Evolutionary conservation across 1,284 basidiomycete genomes (phyloP).

Genomic region (Cryptococcus sp.): DNA sequence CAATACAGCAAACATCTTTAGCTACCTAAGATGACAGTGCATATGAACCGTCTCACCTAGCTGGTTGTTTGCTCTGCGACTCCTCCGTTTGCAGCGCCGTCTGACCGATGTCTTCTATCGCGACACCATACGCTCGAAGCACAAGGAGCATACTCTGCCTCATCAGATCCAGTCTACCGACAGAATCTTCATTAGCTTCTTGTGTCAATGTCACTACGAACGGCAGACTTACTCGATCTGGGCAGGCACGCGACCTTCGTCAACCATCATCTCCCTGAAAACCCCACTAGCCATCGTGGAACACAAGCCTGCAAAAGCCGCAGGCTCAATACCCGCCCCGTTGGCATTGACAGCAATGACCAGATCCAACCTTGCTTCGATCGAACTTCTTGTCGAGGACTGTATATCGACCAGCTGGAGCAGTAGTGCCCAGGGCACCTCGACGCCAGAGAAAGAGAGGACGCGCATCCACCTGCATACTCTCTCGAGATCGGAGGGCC

Average conservation of each 20-base stretch:
- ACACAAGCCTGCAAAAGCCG: slow-evolving; percentile 27
- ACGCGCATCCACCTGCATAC: slow-evolving; percentile 67
- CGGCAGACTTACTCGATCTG: slow-evolving; percentile 10
- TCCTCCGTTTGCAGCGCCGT: slow-evolving; percentile 17
- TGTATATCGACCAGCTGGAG: slow-evolving; percentile 24
- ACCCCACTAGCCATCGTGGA: slow-evolving; percentile 22
- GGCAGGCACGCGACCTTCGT: background rate
- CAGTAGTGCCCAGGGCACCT: slow-evolving; percentile 58
- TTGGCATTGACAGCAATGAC: slow-evolving; percentile 39
- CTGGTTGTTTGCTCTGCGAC: slow-evolving; percentile 19
- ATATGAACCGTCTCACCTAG: slow-evolving; percentile 14
- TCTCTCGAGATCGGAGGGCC: slow-evolving; percentile 57
- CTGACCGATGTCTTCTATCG: slow-evolving; percentile 18
- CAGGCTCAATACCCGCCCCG: slow-evolving; percentile 21
- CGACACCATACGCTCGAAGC: slow-evolving; percentile 35
- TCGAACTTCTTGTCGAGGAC: background rate
- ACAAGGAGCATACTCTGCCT: slow-evolving; percentile 20
- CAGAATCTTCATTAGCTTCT: background rate
- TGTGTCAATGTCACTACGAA: background rate
- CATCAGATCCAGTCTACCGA: slow-evolving; percentile 18
- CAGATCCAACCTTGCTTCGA: slow-evolving; percentile 33
- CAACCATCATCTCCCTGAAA: slow-evolving; percentile 10
- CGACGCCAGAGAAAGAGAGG: slow-evolving; percentile 67
- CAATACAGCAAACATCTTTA: background rate
- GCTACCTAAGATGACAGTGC: background rate